phyloP scores from a whole-genome alignment of 169 alveolate genomes.

The Eimeria praecox region DNA sequence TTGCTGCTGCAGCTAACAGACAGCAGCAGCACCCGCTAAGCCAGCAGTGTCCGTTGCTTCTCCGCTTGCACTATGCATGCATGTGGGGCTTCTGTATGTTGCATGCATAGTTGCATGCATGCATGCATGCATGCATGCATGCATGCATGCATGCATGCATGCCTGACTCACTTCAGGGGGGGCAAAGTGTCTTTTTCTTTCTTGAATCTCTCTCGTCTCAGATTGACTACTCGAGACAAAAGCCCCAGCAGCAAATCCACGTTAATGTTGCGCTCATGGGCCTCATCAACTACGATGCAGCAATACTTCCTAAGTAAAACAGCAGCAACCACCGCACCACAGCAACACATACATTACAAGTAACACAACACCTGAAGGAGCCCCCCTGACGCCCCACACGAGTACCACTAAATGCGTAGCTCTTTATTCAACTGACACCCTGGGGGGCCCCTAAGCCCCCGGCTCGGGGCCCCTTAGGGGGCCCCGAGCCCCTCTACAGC shows the following conservation, averaged over 20 bases:
- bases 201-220: slow-evolving; percentile 86
- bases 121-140: background rate
- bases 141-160: background rate
- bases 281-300: slow-evolving; percentile 99
- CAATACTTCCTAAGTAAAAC: slow-evolving; percentile 92
- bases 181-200: slow-evolving; percentile 76
- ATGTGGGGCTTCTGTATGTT: no score
- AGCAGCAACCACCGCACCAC: background rate
- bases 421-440: no score
- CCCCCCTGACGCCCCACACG: no score
- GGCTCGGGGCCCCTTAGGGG: no score
- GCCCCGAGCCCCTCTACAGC: no score
- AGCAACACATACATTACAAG: background rate
- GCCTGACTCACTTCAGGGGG: slow-evolving; percentile 82
- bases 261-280: slow-evolving; percentile 99
- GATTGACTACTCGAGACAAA: slow-evolving; percentile 95
- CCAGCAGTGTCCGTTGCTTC: background rate
- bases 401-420: no score
- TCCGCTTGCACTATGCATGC: background rate
- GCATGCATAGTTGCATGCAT: no score
- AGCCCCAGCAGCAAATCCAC: slow-evolving; percentile 98
- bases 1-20: background rate
- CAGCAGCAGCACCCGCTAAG: background rate
- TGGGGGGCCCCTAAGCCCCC: no score
- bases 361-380: no score